phyloP scores from a whole-genome alignment of 768 basidiomycete species.

The Kwoniella sp. region DNA sequence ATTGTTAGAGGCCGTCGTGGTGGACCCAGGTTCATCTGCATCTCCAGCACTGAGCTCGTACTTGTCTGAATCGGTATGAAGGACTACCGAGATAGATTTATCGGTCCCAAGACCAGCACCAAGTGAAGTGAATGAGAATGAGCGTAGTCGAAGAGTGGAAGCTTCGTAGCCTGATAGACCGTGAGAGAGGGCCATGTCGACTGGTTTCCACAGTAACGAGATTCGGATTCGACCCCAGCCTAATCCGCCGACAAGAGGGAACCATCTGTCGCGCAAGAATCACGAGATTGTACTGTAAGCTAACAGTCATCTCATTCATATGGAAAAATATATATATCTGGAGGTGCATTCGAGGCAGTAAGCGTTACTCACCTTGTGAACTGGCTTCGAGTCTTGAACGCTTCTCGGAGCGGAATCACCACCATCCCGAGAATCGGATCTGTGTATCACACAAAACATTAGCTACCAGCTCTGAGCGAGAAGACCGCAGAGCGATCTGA shows the following conservation, averaged over 20 bases:
- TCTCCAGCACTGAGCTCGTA: slow-evolving; percentile 23
- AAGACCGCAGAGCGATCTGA: too few species aligned
- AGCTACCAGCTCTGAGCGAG: too few species aligned
- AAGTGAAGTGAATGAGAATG: slow-evolving; percentile 29
- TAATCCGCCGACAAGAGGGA: slow-evolving; percentile 51
- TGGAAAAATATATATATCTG: background rate
- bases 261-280: slow-evolving; percentile 35
- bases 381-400: slow-evolving; percentile 45
- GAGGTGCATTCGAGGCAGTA: too few species aligned
- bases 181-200: slow-evolving; percentile 50
- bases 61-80: slow-evolving; percentile 50
- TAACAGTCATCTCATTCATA: background rate
- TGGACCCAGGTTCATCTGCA: background rate
- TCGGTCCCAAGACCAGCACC: slow-evolving; percentile 23
- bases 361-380: slow-evolving; percentile 32
- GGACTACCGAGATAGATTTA: slow-evolving; percentile 31
- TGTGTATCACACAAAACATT: slow-evolving; percentile 1
- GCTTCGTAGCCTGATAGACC: slow-evolving; percentile 52
- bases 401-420: slow-evolving; percentile 39
- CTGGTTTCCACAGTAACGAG: slow-evolving; percentile 54
- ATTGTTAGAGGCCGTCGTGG: background rate
- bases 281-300: background rate
- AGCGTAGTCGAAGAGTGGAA: slow-evolving; percentile 46
- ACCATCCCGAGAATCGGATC: slow-evolving; percentile 54
- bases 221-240: slow-evolving; percentile 54